Conservation (phyloP, 2,329 filamentous ascomycete species). For the Emydomyces testavorans region DNA sequence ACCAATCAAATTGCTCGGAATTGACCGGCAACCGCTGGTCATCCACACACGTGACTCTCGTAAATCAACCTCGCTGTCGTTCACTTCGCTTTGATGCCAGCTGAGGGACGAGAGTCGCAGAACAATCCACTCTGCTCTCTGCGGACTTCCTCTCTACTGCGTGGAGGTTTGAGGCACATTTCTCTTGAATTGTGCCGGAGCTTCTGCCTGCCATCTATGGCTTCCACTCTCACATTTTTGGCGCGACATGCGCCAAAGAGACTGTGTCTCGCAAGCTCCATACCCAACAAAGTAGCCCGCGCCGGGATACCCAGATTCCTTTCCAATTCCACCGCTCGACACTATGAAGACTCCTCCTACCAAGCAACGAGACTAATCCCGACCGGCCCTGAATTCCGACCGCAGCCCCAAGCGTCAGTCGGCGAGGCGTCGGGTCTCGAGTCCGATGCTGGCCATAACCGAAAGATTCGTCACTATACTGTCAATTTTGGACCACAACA, state of each 20-base stretch:
- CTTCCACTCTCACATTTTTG: constrained; percentile 49
- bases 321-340: constrained; percentile 44
- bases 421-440: constrained; percentile 33
- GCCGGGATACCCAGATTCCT: constrained; percentile 43
- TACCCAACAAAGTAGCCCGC: constrained; percentile 29
- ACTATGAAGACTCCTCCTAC: constrained; percentile 40
- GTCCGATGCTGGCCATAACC: constrained; percentile 38
- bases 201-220: constrained; percentile 37
- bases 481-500: constrained; percentile 99
- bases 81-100: constrained; percentile 3
- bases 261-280: constrained; percentile 41
- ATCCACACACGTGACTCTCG: constrained; percentile 2
- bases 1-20: constrained; percentile 9
- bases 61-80: constrained; percentile 8
- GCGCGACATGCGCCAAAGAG: constrained; percentile 49
- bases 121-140: constrained; percentile 8
- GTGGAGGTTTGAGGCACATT: constrained; percentile 28
- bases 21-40: not conserved
- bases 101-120: constrained; percentile 1
- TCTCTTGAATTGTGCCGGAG: constrained; percentile 19
- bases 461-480: constrained; percentile 97
- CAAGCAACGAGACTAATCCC: constrained; percentile 46
- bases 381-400: constrained; percentile 43
- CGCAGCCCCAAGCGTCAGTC: constrained; percentile 13
- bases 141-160: constrained; percentile 22